These are phyloP conservation scores for Wickerhamiella domercqiae DNA, from an alignment of 805 yeast genomes.

Conservation along the genomic window DNA sequence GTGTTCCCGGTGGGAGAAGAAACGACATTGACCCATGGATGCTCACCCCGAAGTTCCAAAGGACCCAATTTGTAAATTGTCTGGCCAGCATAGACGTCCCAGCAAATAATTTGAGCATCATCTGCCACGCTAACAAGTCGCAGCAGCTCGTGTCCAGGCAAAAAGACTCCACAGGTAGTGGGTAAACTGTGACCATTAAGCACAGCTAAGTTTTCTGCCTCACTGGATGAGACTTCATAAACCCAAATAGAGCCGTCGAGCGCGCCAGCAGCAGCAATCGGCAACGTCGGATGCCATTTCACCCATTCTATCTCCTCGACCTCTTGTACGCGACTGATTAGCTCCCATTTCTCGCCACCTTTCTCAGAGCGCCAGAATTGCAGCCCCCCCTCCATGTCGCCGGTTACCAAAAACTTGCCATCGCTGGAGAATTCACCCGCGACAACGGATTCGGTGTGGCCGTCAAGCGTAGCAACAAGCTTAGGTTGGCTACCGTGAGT, in stretches of 20 bases:
- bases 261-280: slow-evolving; percentile 80
- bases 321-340: slow-evolving; percentile 58
- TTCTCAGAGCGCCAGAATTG: slow-evolving; percentile 55
- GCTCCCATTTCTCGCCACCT: slow-evolving; percentile 73
- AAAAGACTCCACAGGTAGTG: slow-evolving; percentile 66
- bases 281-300: slow-evolving; percentile 56
- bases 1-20: slow-evolving; percentile 34
- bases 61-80: slow-evolving; percentile 35
- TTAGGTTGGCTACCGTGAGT: slow-evolving; percentile 63
- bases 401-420: slow-evolving; percentile 70
- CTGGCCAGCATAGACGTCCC: slow-evolving; percentile 76
- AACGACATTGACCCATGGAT: slow-evolving; percentile 78
- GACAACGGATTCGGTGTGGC: slow-evolving; percentile 79
- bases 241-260: slow-evolving; percentile 91
- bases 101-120: slow-evolving; percentile 71
- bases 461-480: slow-evolving; percentile 57
- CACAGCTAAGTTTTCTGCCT: slow-evolving; percentile 20
- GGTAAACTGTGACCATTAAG: slow-evolving; percentile 54
- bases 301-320: slow-evolving; percentile 86
- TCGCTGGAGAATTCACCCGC: slow-evolving; percentile 70
- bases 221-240: slow-evolving; percentile 28
- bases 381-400: slow-evolving; percentile 87
- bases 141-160: slow-evolving; percentile 44
- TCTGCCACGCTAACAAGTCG: slow-evolving; percentile 63
- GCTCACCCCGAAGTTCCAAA: slow-evolving; percentile 52